Conservation (phyloP, 1,284 basidiomycete species). For the Chalciporus sp. region DNA sequence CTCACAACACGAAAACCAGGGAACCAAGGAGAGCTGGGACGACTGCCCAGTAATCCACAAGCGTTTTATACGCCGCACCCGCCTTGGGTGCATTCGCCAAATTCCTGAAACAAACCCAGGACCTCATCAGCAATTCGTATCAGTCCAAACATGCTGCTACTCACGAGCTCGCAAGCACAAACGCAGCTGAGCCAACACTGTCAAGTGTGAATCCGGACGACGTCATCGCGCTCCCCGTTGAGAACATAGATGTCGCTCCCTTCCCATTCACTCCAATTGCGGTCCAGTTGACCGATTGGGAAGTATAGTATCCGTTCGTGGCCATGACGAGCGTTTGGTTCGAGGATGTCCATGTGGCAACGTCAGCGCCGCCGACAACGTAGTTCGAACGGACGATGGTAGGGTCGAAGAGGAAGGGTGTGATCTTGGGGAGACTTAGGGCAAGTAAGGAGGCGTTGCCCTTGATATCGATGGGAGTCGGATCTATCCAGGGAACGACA, state of each 20-base stretch:
- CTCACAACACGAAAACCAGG: slow-evolving; percentile 4
- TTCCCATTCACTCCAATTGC: slow-evolving; percentile 7
- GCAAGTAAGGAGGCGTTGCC: slow-evolving; percentile 59
- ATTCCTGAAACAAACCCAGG: background rate
- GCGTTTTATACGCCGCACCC: background rate
- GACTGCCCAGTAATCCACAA: background rate
- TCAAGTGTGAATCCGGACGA: slow-evolving; percentile 21
- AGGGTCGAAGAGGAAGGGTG: slow-evolving; percentile 42
- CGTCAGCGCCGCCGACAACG: slow-evolving; percentile 39
- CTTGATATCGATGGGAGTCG: slow-evolving; percentile 63
- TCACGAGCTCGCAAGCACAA: slow-evolving; percentile 20
- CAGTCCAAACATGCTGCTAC: background rate
- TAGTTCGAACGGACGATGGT: slow-evolving; percentile 30
- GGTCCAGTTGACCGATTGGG: slow-evolving; percentile 25
- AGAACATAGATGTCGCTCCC: slow-evolving; percentile 11
- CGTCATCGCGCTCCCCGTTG: slow-evolving; percentile 14
- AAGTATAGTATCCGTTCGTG: slow-evolving; percentile 43
- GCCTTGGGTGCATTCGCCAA: background rate
- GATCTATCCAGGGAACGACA: slow-evolving; percentile 71
- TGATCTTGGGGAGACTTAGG: slow-evolving; percentile 41
- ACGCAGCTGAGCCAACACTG: slow-evolving; percentile 24
- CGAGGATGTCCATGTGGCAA: slow-evolving; percentile 44
- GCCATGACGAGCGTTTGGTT: slow-evolving; percentile 42
- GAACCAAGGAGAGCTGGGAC: background rate
- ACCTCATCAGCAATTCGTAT: background rate